Percentiles rank a stretch among this genome's conserved stretches.
phyloP scores from a whole-genome alignment of 768 basidiomycete species.

The Macrolepiota fuliginosa region DNA sequence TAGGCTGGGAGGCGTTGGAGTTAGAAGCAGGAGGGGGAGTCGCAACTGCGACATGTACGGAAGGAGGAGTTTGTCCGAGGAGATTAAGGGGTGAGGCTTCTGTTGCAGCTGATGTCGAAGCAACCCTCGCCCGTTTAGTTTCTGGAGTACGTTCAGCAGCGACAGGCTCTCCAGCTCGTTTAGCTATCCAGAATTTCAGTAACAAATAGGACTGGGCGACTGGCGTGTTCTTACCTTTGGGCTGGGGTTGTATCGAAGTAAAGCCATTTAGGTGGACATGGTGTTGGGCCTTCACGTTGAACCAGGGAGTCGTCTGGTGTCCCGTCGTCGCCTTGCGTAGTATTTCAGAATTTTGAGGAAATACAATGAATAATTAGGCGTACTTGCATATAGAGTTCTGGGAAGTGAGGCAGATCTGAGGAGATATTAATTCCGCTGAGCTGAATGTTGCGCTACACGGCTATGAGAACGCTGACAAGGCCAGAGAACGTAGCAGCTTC shows the following conservation, averaged over 20 bases:
- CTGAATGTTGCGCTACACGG: slow-evolving; percentile 54
- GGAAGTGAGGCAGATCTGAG: slow-evolving; percentile 41
- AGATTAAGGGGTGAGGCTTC: slow-evolving; percentile 14
- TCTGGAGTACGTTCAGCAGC: slow-evolving; percentile 38
- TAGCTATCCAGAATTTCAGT: slow-evolving; percentile 25
- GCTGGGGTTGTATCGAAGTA: slow-evolving; percentile 29
- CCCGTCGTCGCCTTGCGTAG: slow-evolving; percentile 31
- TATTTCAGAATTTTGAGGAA: slow-evolving; percentile 10
- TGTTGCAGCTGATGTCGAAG: background rate
- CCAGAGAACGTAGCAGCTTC: background rate
- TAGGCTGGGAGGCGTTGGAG: slow-evolving; percentile 17
- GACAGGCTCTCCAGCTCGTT: slow-evolving; percentile 42
- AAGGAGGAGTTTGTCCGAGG: slow-evolving; percentile 14
- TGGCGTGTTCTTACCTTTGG: slow-evolving; percentile 20
- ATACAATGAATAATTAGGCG: background rate
- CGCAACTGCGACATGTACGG: slow-evolving; percentile 20
- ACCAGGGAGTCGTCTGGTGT: slow-evolving; percentile 50
- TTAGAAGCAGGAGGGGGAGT: background rate
- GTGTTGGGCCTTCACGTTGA: slow-evolving; percentile 45
- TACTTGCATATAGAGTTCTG: slow-evolving; percentile 40
- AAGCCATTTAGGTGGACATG: slow-evolving; percentile 48
- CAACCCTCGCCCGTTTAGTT: slow-evolving; percentile 5
- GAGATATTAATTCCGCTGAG: slow-evolving; percentile 49
- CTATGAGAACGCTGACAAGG: background rate
- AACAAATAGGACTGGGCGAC: background rate